Evolutionary conservation across 1,139 yeast genomes (phyloP).

Genomic region (Protomyces pachydermus): DNA sequence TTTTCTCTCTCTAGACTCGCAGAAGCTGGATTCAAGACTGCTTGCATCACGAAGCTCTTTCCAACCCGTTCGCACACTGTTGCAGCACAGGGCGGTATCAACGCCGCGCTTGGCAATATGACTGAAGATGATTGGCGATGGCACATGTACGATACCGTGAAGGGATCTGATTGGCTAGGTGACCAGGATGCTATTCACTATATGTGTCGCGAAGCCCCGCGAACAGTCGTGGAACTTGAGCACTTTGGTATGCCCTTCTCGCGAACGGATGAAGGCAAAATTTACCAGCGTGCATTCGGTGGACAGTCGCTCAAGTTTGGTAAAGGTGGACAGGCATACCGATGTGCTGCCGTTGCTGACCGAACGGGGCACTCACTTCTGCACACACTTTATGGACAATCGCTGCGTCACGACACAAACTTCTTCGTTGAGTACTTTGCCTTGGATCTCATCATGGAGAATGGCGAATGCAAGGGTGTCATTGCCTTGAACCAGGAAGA

Average conservation of each 20-base stretch:
- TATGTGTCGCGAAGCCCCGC: constrained; percentile 98
- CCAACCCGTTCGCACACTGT: constrained; percentile 99
- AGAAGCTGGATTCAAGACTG: constrained; percentile 94
- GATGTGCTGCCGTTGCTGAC: constrained; percentile 99
- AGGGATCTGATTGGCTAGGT: constrained; percentile 99
- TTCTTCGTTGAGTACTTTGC: constrained; percentile 98
- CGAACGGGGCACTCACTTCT: constrained; percentile 97
- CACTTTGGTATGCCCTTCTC: constrained; percentile 98
- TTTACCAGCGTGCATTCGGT: constrained; percentile 98
- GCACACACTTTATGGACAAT: constrained; percentile 95
- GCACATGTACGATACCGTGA: constrained; percentile 89
- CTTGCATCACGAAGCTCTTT: constrained; percentile 93
- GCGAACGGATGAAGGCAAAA: constrained; percentile 93
- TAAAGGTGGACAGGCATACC: constrained; percentile 98
- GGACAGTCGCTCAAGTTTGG: constrained; percentile 96
- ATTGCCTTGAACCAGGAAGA: constrained; percentile 98
- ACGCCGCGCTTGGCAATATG: constrained; percentile 95
- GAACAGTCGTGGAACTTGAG: constrained; percentile 91
- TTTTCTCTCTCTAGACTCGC: constrained; percentile 59
- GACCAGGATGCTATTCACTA: constrained; percentile 99
- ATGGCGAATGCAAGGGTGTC: constrained; percentile 95
- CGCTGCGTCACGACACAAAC: constrained; percentile 93
- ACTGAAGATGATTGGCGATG: constrained; percentile 98
- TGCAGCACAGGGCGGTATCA: constrained; percentile 99
- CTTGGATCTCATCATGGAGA: constrained; percentile 87